Percentiles rank a stretch among this genome's conserved stretches.
Evolutionary conservation across 2,329 filamentous ascomycete genomes (phyloP).

Genomic region (Aspergillus pseudoglaucus): DNA sequence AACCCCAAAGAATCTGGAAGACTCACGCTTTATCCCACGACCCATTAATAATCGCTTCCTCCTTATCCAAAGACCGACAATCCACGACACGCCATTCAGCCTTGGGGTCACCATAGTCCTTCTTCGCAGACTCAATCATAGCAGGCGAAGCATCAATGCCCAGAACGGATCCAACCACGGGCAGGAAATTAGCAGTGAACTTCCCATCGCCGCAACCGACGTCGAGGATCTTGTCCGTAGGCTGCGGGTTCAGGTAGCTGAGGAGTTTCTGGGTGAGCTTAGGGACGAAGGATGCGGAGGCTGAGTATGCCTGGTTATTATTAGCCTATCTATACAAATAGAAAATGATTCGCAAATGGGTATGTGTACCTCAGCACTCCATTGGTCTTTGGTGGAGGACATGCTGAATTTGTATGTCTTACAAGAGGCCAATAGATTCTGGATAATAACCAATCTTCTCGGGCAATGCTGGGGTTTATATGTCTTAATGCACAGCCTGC

Average conservation of each 20-base stretch:
- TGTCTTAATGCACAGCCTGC: background rate
- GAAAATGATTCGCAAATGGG: background rate
- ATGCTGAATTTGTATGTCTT: background rate
- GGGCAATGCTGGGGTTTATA: background rate
- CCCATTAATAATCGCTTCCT: constrained; percentile 18
- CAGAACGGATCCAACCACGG: constrained; percentile 45
- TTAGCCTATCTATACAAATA: background rate
- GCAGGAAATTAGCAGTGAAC: constrained; percentile 50
- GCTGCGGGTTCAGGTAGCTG: constrained; percentile 52
- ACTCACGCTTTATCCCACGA: constrained; percentile 47
- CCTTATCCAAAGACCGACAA: constrained; percentile 28
- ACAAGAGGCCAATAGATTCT: background rate
- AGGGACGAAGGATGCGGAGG: constrained; percentile 58
- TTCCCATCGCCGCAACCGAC: constrained; percentile 61
- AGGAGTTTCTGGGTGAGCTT: constrained; percentile 55
- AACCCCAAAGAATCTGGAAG: background rate
- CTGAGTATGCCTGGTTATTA: constrained; percentile 48
- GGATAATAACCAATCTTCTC: background rate
- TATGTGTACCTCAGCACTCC: constrained; percentile 30
- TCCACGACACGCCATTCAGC: constrained; percentile 28
- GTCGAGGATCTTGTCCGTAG: constrained; percentile 55
- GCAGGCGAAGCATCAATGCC: constrained; percentile 54
- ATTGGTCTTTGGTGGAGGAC: constrained; percentile 23
- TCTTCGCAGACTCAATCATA: constrained; percentile 52
- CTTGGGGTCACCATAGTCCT: constrained; percentile 30